These are phyloP conservation scores for Claviceps humidiphila DNA, from an alignment of 2,329 filamentous ascomycete species.

Conservation along the genomic window DNA sequence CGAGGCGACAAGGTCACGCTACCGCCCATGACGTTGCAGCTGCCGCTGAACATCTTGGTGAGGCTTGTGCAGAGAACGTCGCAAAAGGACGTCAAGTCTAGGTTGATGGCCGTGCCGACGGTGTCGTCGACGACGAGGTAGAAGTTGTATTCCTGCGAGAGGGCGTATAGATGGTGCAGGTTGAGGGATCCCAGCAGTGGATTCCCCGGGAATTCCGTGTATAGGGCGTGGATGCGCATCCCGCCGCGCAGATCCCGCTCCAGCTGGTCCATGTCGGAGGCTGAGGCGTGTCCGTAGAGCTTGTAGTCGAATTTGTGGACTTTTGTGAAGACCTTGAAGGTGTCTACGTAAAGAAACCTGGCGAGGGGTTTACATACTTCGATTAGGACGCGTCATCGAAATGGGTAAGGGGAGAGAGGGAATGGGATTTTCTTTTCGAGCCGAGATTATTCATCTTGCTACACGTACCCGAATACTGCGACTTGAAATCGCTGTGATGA, in stretches of 20 bases:
- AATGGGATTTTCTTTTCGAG: neutral
- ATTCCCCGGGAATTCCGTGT: constrained; percentile 29
- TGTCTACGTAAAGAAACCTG: constrained; percentile 19
- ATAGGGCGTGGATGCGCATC: constrained; percentile 28
- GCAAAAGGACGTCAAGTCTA: constrained; percentile 30
- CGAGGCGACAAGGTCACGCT: constrained; percentile 30
- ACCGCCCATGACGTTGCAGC: constrained; percentile 39
- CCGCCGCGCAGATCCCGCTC: constrained; percentile 23
- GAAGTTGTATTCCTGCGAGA: constrained; percentile 25
- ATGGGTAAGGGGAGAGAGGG: neutral
- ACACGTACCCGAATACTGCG: constrained; percentile 16
- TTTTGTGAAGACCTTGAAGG: constrained; percentile 17
- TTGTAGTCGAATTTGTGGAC: constrained; percentile 19
- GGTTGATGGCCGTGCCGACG: constrained; percentile 29
- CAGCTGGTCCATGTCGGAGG: constrained; percentile 26
- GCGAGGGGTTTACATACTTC: neutral
- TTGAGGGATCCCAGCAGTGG: constrained; percentile 18
- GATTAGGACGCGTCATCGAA: neutral
- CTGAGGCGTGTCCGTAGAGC: constrained; percentile 29
- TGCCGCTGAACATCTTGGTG: constrained; percentile 43
- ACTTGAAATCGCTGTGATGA: constrained; percentile 6
- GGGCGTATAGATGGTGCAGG: constrained; percentile 12
- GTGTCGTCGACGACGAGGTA: constrained; percentile 32
- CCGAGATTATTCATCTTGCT: neutral
- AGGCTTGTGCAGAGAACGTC: constrained; percentile 38